Conservation (phyloP, 192 early-diverging fungal species). For the Obelidium mucronatum region DNA sequence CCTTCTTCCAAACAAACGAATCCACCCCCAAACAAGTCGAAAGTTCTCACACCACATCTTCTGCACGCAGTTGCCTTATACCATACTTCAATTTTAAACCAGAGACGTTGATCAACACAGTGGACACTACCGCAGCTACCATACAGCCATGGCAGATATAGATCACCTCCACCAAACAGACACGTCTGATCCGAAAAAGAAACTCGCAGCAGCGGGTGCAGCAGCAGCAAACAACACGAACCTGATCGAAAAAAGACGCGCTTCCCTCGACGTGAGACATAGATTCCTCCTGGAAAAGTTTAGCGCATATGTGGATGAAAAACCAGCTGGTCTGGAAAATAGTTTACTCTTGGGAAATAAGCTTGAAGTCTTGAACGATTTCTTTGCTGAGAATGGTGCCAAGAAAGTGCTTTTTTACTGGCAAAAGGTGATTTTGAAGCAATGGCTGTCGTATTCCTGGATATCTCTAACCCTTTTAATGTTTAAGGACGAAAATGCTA, state of each 20-base stretch:
- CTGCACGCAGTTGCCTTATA: too few species aligned
- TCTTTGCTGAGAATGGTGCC: slow-evolving; percentile 65
- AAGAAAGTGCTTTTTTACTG: slow-evolving; percentile 65
- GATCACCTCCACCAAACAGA: not conserved
- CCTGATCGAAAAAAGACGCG: slow-evolving; percentile 63
- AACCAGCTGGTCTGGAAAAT: slow-evolving; percentile 63
- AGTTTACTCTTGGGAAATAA: slow-evolving; percentile 60
- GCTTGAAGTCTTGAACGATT: slow-evolving; percentile 66
- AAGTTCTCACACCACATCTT: too few species aligned
- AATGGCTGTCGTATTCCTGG: not conserved
- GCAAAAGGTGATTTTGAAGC: slow-evolving; percentile 52
- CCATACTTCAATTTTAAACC: too few species aligned
- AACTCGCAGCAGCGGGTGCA: slow-evolving; percentile 41
- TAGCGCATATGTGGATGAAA: slow-evolving; percentile 61
- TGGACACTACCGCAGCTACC: too few species aligned
- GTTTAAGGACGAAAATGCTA: slow-evolving; percentile 21
- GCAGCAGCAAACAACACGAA: slow-evolving; percentile 37
- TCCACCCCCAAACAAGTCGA: too few species aligned
- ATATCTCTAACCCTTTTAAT: slow-evolving; percentile 20
- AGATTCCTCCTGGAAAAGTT: slow-evolving; percentile 68
- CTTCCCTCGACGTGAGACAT: slow-evolving; percentile 62
- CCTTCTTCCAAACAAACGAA: too few species aligned
- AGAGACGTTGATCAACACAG: too few species aligned
- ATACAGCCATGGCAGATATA: slow-evolving; percentile 27
- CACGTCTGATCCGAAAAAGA: slow-evolving; percentile 37